These are phyloP conservation scores for Penicillium cosmopolitanum DNA, from an alignment of 495 filamentous ascomycete genomes.

Conservation along the genomic window DNA sequence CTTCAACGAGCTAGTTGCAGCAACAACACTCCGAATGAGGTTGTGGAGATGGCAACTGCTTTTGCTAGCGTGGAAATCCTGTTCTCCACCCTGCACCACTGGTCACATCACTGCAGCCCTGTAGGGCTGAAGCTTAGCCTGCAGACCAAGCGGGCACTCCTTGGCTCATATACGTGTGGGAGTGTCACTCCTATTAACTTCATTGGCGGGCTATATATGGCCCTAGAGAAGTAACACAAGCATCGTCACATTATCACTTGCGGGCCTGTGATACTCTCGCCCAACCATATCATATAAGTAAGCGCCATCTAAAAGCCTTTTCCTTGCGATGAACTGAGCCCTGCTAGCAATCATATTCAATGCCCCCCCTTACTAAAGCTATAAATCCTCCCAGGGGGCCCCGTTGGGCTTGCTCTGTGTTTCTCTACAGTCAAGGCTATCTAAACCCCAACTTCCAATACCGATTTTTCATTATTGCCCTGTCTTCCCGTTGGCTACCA, in stretches of 20 bases:
- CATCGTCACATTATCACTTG: constrained; percentile 1
- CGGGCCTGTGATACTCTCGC: neutral
- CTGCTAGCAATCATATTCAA: neutral
- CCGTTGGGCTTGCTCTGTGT: neutral
- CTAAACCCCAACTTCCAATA: neutral
- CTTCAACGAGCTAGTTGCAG: neutral
- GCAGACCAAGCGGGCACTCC: neutral
- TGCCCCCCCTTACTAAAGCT: neutral
- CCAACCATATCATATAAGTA: constrained; percentile 2
- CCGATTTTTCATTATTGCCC: neutral
- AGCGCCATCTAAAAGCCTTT: neutral
- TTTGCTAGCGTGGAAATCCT: neutral
- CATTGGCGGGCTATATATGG: constrained; percentile 5
- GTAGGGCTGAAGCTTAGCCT: constrained; percentile 7
- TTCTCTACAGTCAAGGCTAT: neutral
- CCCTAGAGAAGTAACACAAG: neutral
- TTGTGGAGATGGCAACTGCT: neutral
- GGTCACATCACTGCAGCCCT: constrained; percentile 3
- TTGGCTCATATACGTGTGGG: neutral
- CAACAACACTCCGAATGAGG: no score
- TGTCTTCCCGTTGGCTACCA: neutral
- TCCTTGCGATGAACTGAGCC: neutral
- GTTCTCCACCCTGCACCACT: constrained; percentile 1
- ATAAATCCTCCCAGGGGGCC: neutral
- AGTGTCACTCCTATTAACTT: neutral